These are phyloP conservation scores for Dalbergia cultrata DNA, from an alignment of 306 rosid genomes.

Conservation along the genomic window DNA sequence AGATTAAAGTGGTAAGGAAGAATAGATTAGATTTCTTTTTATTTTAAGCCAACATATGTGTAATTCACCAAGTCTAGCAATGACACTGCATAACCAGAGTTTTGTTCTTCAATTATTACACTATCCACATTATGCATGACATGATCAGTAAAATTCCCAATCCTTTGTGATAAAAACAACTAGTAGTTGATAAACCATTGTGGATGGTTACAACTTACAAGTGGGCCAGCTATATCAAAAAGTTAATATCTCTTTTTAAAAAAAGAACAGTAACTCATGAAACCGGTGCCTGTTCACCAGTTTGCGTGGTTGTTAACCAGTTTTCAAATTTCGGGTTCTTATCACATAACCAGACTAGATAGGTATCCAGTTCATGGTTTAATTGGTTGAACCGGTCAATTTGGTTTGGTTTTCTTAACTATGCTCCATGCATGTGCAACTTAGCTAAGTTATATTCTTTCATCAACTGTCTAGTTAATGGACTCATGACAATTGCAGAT, in stretches of 20 bases:
- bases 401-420: too few relatives aligned
- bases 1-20: conserved; percentile 81
- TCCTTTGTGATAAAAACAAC: neutral
- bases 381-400: too few relatives aligned
- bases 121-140: neutral
- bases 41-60: neutral
- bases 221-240: too few relatives aligned
- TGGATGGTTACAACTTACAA: neutral
- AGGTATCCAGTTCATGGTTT: too few relatives aligned
- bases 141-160: neutral
- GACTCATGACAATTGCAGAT: conserved; percentile 62
- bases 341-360: too few relatives aligned
- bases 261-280: too few relatives aligned
- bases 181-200: neutral
- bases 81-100: neutral
- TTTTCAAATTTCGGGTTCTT: too few relatives aligned
- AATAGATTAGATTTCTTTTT: conserved; percentile 24
- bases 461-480: conserved; percentile 1
- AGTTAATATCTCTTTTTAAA: too few relatives aligned
- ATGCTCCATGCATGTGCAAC: neutral
- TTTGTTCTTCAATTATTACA: neutral
- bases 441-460: neutral
- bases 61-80: neutral
- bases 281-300: too few relatives aligned
- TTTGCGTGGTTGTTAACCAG: too few relatives aligned